Conservation (phyloP, 2,329 filamentous ascomycete genomes). For the Bipolaris zeicola region DNA sequence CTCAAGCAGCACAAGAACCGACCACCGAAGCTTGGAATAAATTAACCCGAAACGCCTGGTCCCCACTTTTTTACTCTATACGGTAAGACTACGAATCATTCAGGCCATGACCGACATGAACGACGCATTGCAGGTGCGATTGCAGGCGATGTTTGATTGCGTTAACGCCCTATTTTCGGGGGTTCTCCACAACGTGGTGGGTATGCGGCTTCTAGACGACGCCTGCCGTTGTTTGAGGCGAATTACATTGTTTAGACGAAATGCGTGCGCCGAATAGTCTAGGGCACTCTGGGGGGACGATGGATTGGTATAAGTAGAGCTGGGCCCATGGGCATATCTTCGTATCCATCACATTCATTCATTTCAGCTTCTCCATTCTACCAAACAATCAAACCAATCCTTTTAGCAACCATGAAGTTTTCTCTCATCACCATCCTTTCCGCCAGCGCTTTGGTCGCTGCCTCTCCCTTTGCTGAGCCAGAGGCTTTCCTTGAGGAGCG, state of each 20-base stretch:
- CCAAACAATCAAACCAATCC: neutral
- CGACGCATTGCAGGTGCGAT: neutral
- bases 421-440: conserved; percentile 36
- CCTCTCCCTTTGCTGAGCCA: conserved; percentile 38
- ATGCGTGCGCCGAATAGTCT: neutral
- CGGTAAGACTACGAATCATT: neutral
- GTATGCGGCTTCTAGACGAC: neutral
- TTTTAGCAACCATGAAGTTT: conserved; percentile 38
- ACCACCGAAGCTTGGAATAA: conserved; percentile 26
- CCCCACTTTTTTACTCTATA: neutral
- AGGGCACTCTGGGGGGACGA: conserved; percentile 3
- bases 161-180: neutral
- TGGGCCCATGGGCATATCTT: neutral
- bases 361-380: neutral
- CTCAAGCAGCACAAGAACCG: conserved; percentile 20
- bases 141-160: conserved; percentile 3
- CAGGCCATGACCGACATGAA: neutral
- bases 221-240: neutral
- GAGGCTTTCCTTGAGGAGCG: conserved; percentile 36
- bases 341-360: conserved; percentile 1
- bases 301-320: conserved; percentile 8
- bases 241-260: neutral
- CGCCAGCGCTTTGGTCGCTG: conserved; percentile 35
- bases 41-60: conserved; percentile 16
- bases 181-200: conserved; percentile 1